These are phyloP conservation scores for Kondoa subrosea DNA, from an alignment of 768 basidiomycete genomes.

Conservation along the genomic window DNA sequence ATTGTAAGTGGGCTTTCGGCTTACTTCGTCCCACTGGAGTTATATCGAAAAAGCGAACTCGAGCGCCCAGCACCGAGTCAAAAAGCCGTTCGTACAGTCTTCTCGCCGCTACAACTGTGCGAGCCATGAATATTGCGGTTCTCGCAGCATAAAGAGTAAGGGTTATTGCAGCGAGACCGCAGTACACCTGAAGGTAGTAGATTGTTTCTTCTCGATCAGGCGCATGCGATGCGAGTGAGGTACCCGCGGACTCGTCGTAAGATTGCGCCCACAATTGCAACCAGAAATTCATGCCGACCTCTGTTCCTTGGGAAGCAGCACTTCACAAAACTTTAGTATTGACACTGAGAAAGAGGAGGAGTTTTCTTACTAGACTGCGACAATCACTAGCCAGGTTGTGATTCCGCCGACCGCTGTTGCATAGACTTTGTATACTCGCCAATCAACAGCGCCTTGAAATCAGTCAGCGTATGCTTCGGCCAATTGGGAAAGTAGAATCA, in stretches of 20 bases:
- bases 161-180: slow-evolving; percentile 26
- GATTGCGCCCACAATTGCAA: slow-evolving; percentile 16
- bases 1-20: neutral
- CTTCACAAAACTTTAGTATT: neutral
- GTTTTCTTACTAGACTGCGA: neutral
- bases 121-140: slow-evolving; percentile 19
- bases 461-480: neutral
- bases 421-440: neutral
- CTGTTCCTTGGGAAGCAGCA: neutral
- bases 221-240: neutral
- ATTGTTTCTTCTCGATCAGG: slow-evolving; percentile 18
- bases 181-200: slow-evolving; percentile 28
- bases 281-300: slow-evolving; percentile 10
- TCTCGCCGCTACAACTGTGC: slow-evolving; percentile 19
- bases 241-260: slow-evolving; percentile 1
- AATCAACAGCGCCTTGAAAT: neutral
- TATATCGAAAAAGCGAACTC: slow-evolving; percentile 25
- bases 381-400: neutral
- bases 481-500: neutral
- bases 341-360: neutral
- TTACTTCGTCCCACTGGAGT: slow-evolving; percentile 31
- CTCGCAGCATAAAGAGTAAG: slow-evolving; percentile 23
- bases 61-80: slow-evolving; percentile 31
- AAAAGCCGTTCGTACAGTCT: slow-evolving; percentile 30
- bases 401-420: neutral